Conservation (phyloP, 1,139 yeast genomes). For the Hemisphaericaspora xylanilytica region DNA sequence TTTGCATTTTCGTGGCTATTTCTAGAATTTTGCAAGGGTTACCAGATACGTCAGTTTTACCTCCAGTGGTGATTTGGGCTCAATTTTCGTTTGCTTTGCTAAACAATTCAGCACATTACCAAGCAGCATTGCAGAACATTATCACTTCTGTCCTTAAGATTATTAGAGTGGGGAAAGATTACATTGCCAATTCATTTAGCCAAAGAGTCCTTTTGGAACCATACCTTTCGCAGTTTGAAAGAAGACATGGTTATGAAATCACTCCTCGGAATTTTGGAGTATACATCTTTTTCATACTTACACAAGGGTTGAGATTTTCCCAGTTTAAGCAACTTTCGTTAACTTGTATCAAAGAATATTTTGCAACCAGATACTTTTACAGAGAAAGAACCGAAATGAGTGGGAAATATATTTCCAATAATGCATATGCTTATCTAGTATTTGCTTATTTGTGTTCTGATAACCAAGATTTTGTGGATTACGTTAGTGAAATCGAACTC, state of each 20-base stretch:
- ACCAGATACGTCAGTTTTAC: slow-evolving; percentile 50
- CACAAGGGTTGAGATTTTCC: slow-evolving; percentile 65
- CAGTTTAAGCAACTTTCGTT: slow-evolving; percentile 59
- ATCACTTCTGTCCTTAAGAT: slow-evolving; percentile 28
- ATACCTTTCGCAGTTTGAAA: slow-evolving; percentile 47
- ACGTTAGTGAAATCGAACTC: slow-evolving; percentile 47
- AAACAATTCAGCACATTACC: slow-evolving; percentile 43
- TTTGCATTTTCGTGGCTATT: slow-evolving; percentile 46
- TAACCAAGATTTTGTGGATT: slow-evolving; percentile 45
- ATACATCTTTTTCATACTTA: slow-evolving; percentile 49
- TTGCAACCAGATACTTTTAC: slow-evolving; percentile 41
- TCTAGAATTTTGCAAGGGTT: slow-evolving; percentile 66
- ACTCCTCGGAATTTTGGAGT: slow-evolving; percentile 52
- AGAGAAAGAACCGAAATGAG: slow-evolving; percentile 8
- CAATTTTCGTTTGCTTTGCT: slow-evolving; percentile 38
- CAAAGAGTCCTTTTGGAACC: slow-evolving; percentile 41
- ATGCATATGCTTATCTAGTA: slow-evolving; percentile 47
- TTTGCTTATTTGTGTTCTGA: slow-evolving; percentile 54
- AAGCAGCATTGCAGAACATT: slow-evolving; percentile 50
- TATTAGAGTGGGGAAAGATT: slow-evolving; percentile 23
- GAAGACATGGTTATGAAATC: slow-evolving; percentile 39
- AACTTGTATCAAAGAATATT: slow-evolving; percentile 47
- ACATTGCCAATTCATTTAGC: slow-evolving; percentile 33
- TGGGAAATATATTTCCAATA: slow-evolving; percentile 9
- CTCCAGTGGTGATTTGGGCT: slow-evolving; percentile 68